These are phyloP conservation scores for Populus simonii DNA, from an alignment of 345 rosid genomes.

Conservation along the genomic window DNA sequence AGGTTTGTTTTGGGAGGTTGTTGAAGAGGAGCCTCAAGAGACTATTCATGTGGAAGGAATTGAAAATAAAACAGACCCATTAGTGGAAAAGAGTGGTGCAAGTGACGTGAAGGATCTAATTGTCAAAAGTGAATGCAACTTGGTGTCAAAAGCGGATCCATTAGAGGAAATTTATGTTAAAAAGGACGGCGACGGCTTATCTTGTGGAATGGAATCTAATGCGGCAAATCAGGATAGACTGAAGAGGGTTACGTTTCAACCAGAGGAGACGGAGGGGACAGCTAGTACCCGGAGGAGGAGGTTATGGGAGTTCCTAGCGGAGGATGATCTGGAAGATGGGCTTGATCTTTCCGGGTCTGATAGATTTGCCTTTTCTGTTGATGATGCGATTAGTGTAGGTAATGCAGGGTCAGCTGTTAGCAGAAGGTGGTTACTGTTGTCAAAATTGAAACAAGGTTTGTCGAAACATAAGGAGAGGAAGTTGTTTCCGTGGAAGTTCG, in stretches of 20 bases:
- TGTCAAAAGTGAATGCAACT: constrained; percentile 8
- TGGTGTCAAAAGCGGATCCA: not conserved
- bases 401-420: constrained; percentile 62
- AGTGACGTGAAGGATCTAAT: constrained; percentile 7
- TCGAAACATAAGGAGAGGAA: constrained; percentile 64
- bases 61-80: constrained; percentile 26
- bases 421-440: constrained; percentile 76
- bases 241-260: constrained; percentile 54
- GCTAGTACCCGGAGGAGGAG: constrained; percentile 39
- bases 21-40: constrained; percentile 28
- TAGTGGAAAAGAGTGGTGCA: constrained; percentile 19
- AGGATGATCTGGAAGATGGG: constrained; percentile 80
- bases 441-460: constrained; percentile 80
- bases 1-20: constrained; percentile 90
- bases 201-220: not conserved
- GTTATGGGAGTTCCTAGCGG: constrained; percentile 83
- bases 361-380: constrained; percentile 86
- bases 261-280: constrained; percentile 53
- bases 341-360: constrained; percentile 93
- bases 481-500: constrained; percentile 77
- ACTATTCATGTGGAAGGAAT: constrained; percentile 5
- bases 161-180: constrained; percentile 2
- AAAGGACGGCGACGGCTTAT: not conserved
- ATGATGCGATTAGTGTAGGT: constrained; percentile 64
- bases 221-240: constrained; percentile 21